Conservation (phyloP, 2,329 filamentous ascomycete genomes). For the Exophiala alcalophila region DNA sequence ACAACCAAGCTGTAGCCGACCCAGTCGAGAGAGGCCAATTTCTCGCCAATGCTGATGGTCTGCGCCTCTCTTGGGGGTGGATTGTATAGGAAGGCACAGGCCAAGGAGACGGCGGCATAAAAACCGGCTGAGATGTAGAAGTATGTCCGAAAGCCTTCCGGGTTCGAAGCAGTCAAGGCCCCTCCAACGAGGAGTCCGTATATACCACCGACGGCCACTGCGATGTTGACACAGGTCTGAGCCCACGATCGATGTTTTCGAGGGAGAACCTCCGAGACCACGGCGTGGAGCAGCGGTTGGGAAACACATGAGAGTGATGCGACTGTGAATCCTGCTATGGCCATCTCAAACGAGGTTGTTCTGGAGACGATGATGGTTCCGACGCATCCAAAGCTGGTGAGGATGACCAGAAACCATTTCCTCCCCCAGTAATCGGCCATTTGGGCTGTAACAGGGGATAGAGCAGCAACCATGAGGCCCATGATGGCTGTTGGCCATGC, state of each 20-base stretch:
- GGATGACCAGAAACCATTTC: slow-evolving; percentile 21
- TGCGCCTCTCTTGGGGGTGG: slow-evolving; percentile 21
- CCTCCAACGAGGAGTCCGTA: slow-evolving; percentile 13
- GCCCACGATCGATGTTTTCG: slow-evolving; percentile 18
- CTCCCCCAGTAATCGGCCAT: slow-evolving; percentile 16
- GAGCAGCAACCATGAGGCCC: slow-evolving; percentile 17
- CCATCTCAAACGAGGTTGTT: slow-evolving; percentile 19
- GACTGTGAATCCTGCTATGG: slow-evolving; percentile 20
- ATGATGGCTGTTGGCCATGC: slow-evolving; percentile 21
- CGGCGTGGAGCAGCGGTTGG: slow-evolving; percentile 18
- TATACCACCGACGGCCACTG: slow-evolving; percentile 13
- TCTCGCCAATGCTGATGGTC: slow-evolving; percentile 14
- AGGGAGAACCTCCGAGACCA: slow-evolving; percentile 23
- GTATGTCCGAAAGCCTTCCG: slow-evolving; percentile 20
- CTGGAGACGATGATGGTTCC: slow-evolving; percentile 20
- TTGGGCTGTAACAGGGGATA: background rate
- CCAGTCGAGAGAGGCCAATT: slow-evolving; percentile 21
- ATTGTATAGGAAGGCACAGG: slow-evolving; percentile 18
- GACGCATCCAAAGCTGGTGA: slow-evolving; percentile 6
- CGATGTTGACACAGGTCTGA: slow-evolving; percentile 19
- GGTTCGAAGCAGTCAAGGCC: slow-evolving; percentile 8
- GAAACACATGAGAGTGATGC: slow-evolving; percentile 11
- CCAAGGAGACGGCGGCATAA: slow-evolving; percentile 12
- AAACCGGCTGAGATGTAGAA: slow-evolving; percentile 23
- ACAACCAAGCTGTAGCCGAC: slow-evolving; percentile 16